A percentile compares a stretch with the other conserved stretches of the same genome.
These are phyloP conservation scores for Zymoseptoria crescenta DNA, from an alignment of 2,329 filamentous ascomycete species.

Conservation along the genomic window DNA sequence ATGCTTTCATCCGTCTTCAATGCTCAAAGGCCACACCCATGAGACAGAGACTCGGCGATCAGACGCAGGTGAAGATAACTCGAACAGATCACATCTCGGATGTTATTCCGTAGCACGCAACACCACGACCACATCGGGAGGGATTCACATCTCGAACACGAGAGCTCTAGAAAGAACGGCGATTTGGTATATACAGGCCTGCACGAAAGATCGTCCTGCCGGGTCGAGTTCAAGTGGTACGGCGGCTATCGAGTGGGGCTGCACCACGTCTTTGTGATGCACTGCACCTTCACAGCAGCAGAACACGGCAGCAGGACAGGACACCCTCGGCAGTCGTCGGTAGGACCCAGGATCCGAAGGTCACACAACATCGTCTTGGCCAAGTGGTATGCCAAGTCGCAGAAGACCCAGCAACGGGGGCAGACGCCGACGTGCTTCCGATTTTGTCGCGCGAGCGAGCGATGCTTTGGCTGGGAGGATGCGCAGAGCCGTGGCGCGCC, in stretches of 20 bases:
- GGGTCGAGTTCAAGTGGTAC: not conserved
- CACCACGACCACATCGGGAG: not conserved
- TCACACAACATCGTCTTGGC: not conserved
- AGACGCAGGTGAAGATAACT: not conserved
- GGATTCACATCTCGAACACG: not conserved
- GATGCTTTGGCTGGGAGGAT: not conserved
- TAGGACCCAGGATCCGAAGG: not conserved
- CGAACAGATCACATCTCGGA: not conserved
- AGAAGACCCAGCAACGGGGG: not conserved
- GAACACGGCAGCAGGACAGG: not conserved
- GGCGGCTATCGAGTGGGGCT: not conserved
- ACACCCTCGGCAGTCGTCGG: not conserved
- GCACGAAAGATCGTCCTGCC: not conserved
- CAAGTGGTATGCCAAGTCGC: not conserved
- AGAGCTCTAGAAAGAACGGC: not conserved
- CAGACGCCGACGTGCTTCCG: not conserved
- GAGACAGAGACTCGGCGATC: not conserved
- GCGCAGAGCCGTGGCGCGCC: not conserved
- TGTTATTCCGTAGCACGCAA: not conserved
- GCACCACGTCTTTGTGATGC: not conserved
- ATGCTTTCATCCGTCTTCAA: too few relatives aligned
- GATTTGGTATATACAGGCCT: not conserved
- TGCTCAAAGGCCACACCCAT: not conserved
- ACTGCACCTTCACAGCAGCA: not conserved
- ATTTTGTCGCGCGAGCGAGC: not conserved